Percentiles rank a stretch among this genome's conserved stretches.
Conservation (phyloP, 345 rosid genomes). For the Brassica rapa region DNA sequence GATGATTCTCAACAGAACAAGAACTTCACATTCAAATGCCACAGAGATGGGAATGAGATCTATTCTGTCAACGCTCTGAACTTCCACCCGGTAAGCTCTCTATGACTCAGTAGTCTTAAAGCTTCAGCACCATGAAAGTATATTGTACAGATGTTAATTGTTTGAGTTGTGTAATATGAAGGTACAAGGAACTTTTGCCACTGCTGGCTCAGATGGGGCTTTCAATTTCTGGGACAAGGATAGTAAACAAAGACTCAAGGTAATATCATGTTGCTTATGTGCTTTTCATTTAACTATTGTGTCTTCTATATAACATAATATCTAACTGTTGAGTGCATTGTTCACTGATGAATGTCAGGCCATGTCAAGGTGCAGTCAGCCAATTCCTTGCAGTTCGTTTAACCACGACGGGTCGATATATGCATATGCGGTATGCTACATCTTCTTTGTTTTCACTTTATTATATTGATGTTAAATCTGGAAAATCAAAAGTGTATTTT, state of each 20-base stretch:
- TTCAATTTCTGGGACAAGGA: constrained; percentile 99
- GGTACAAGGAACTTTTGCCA: constrained; percentile 95
- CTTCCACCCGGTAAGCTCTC: constrained; percentile 86
- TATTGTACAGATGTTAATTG: constrained; percentile 8
- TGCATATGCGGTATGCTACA: constrained; percentile 74
- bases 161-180: constrained; percentile 33
- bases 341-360: constrained; percentile 57
- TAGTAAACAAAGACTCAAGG: constrained; percentile 98
- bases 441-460: not conserved
- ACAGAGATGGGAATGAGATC: constrained; percentile 85
- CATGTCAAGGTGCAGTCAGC: constrained; percentile 81
- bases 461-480: not conserved
- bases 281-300: not conserved
- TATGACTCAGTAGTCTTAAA: not conserved
- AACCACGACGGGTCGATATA: constrained; percentile 90
- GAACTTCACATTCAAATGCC: constrained; percentile 98
- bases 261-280: constrained; percentile 25
- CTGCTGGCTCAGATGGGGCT: constrained; percentile 98
- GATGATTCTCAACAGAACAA: constrained; percentile 81
- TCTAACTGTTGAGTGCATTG: not conserved
- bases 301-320: not conserved
- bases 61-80: constrained; percentile 93
- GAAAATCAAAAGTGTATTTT: not conserved
- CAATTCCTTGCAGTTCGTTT: constrained; percentile 90
- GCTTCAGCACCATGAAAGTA: constrained; percentile 16